Conservation (phyloP, 441 rosid species). For the Manihot esculenta region DNA sequence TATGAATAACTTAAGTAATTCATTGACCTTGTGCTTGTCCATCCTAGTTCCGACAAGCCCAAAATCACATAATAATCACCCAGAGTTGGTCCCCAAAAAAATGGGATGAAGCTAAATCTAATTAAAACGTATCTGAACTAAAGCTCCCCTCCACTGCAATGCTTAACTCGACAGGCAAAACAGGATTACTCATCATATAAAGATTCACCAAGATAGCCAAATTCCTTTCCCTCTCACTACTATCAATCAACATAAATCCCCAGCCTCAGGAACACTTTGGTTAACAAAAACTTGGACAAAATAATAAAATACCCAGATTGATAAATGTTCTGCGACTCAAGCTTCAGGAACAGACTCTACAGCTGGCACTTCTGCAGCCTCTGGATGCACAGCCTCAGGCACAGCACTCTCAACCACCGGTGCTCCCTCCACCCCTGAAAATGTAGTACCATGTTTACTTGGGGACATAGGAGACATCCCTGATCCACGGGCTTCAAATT, state of each 20-base stretch:
- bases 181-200: background rate
- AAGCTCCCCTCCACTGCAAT: too few relatives aligned
- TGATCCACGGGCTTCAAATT: slow-evolving; percentile 29
- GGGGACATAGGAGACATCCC: slow-evolving; percentile 30
- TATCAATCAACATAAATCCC: background rate
- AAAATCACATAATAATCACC: too few relatives aligned
- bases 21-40: background rate
- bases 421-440: slow-evolving; percentile 21
- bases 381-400: slow-evolving; percentile 26
- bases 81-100: background rate
- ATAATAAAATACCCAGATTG: background rate
- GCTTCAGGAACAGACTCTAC: slow-evolving; percentile 22
- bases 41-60: background rate
- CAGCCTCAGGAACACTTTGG: background rate
- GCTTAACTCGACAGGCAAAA: background rate
- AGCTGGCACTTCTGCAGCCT: slow-evolving; percentile 20
- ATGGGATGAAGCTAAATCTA: background rate
- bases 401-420: slow-evolving; percentile 21
- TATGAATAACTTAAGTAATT: background rate
- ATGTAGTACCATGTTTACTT: slow-evolving; percentile 18
- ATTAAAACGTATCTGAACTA: background rate
- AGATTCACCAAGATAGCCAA: background rate
- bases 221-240: background rate
- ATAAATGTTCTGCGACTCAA: slow-evolving; percentile 1
- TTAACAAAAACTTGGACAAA: background rate